A percentile compares a stretch with the other conserved stretches of the same genome.
Evolutionary conservation across 1,284 basidiomycete genomes (phyloP).

Genomic region (Polyporus tsugae): DNA sequence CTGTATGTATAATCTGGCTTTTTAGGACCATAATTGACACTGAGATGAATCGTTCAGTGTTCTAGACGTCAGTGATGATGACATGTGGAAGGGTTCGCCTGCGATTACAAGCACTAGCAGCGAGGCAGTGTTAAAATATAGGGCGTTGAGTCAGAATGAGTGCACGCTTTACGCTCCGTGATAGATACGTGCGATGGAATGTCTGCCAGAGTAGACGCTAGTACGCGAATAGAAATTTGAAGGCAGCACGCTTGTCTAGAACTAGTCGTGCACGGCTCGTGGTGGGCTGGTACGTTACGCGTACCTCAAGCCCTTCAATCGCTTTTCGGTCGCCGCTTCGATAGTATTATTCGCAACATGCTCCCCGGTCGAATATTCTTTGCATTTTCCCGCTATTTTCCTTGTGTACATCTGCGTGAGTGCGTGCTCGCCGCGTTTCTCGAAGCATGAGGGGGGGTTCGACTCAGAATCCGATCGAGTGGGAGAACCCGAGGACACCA

Average conservation of each 20-base stretch:
- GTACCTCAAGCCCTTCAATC: slow-evolving; percentile 3
- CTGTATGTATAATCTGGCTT: not conserved
- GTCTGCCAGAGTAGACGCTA: slow-evolving; percentile 13
- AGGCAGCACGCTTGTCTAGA: slow-evolving; percentile 9
- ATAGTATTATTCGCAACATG: not conserved
- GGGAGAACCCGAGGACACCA: slow-evolving; percentile 3
- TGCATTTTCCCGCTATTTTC: not conserved
- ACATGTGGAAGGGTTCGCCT: not conserved
- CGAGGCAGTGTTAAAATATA: not conserved
- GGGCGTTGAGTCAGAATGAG: not conserved
- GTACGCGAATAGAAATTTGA: slow-evolving; percentile 22
- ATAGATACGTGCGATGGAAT: not conserved
- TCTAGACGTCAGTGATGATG: not conserved
- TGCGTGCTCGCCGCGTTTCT: not conserved
- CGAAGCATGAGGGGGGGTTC: not conserved
- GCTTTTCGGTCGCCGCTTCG: slow-evolving; percentile 13
- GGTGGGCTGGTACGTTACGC: not conserved
- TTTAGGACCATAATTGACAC: not conserved
- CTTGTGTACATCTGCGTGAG: not conserved
- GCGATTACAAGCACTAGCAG: not conserved
- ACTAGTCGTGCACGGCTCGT: not conserved
- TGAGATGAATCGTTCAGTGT: not conserved
- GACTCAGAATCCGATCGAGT: not conserved
- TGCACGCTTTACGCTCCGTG: not conserved
- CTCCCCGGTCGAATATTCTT: not conserved